These are phyloP conservation scores for Diaporthe velutina DNA, from an alignment of 2,329 filamentous ascomycete species.

Conservation along the genomic window DNA sequence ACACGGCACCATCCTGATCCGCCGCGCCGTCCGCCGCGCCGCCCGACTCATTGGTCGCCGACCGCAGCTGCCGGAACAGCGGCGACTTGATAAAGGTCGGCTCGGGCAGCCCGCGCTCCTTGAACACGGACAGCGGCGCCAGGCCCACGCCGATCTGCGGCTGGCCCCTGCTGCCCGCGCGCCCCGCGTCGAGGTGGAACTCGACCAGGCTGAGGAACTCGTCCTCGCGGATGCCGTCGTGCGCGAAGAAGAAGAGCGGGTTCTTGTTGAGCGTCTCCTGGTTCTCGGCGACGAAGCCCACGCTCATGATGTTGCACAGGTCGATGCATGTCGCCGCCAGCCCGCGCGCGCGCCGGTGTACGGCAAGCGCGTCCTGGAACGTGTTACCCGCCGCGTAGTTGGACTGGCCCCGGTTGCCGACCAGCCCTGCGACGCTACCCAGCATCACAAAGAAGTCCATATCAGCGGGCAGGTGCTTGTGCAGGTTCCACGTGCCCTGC, in stretches of 20 bases:
- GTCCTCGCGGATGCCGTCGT: conserved; percentile 39
- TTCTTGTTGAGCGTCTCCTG: conserved; percentile 38
- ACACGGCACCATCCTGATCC: conserved; percentile 33
- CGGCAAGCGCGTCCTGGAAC: conserved; percentile 49
- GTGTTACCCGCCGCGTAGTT: conserved; percentile 48
- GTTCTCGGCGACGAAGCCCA: conserved; percentile 44
- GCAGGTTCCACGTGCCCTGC: conserved; percentile 34
- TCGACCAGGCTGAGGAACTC: conserved; percentile 39
- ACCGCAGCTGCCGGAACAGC: conserved; percentile 37
- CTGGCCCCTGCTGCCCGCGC: conserved; percentile 4
- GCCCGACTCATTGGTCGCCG: conserved; percentile 16
- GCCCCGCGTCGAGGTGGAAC: conserved; percentile 39
- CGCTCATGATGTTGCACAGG: conserved; percentile 45
- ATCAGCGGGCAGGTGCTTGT: conserved; percentile 42
- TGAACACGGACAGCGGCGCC: conserved; percentile 34
- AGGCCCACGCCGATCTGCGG: conserved; percentile 35
- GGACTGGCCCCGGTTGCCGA: conserved; percentile 34
- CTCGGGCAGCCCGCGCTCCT: conserved; percentile 36
- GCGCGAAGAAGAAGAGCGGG: conserved; percentile 39
- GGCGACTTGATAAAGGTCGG: conserved; percentile 39
- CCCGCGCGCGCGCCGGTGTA: conserved; percentile 39
- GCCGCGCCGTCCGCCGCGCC: conserved; percentile 4
- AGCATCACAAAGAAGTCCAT: conserved; percentile 40
- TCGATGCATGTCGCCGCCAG: conserved; percentile 44
- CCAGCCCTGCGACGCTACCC: conserved; percentile 27